A percentile compares a stretch with the other conserved stretches of the same genome.
Evolutionary conservation across 164 flowering plant species (phyloP).

Genomic region (Stephania japonica): DNA sequence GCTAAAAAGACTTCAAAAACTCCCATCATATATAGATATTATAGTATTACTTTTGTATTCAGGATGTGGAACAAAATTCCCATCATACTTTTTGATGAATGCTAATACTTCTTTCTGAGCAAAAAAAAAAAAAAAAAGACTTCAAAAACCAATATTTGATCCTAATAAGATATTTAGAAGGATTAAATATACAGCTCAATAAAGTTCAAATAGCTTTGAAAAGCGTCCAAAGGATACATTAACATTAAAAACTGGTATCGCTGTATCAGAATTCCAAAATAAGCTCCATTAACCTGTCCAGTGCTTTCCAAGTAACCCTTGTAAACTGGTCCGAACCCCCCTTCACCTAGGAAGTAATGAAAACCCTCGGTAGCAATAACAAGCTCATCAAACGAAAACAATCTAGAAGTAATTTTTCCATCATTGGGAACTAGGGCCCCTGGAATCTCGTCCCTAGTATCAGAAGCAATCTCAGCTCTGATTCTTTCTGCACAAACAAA

Average conservation of each 20-base stretch:
- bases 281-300: conserved; percentile 48
- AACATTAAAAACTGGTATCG: background rate
- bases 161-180: background rate
- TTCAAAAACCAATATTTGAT: background rate
- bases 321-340: conserved; percentile 88
- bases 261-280: background rate
- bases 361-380: conserved; percentile 81
- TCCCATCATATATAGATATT: too few relatives aligned
- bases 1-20: too few relatives aligned
- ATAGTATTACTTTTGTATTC: too few relatives aligned
- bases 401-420: conserved; percentile 72
- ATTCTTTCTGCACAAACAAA: conserved; percentile 43
- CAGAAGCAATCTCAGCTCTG: conserved; percentile 43
- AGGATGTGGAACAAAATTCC: too few relatives aligned
- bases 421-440: conserved; percentile 36
- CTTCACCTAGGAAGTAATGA: conserved; percentile 71
- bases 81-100: too few relatives aligned
- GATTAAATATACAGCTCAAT: background rate
- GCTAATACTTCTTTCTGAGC: too few relatives aligned
- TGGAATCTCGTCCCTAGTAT: conserved; percentile 46
- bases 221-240: background rate
- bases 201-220: background rate
- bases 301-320: conserved; percentile 75
- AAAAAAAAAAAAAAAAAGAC: background rate
- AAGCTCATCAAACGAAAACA: conserved; percentile 79